Base-by-base conservation (phyloP, 1,139 yeast genomes). In the Nakaseomyces uthaithaninus region DNA sequence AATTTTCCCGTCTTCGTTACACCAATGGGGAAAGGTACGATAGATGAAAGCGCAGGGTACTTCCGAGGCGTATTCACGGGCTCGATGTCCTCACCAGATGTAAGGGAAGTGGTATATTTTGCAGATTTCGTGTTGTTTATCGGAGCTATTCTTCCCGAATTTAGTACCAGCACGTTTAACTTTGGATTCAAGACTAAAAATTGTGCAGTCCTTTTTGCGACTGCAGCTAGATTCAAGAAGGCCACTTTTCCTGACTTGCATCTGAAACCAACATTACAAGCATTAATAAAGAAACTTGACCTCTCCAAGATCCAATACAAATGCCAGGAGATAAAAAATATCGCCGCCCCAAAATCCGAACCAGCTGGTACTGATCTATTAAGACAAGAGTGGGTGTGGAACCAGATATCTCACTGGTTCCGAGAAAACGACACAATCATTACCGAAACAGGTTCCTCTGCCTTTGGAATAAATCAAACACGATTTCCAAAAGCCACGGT, bases 61-160 rank as follows among this genome's bases (percentile, higher is more conserved):
- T 85, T 77, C 59, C 89, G 86, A 40, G 95, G 95, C 55, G 87
- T 81, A 27, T 85, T 82, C 52, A 80, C 82, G 41, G 95, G 95
- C 36, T 73, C 85, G 1, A 68, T 85, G 51, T 80, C 94, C 16
- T 67, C 74, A 42, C 91, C 94, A 19, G 79, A 75, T 46, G 89
- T 84, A 26, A 77, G 80, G 54, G 80, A 77, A 50, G 75, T 78
- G 20, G 91, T 84, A 30, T 94, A 84, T 59, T 64, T 69, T 40
- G 72, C 94, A 2, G 95, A 85, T 63, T 71, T 84, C 61, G 69
- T 85, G 36, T 61, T 85, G 35, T 79, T 87, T 2, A 69, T 84
- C 42, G 95, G 95, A 51, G 85, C 86, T 25, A 66, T 85, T 54
- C 67, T 83, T 49, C 79, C 93, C 16, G 94, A 85, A 63, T 85